Percentiles rank a stretch among this genome's conserved stretches.
Evolutionary conservation across 2,329 filamentous ascomycete genomes (phyloP).

Genomic region (Cadophora malorum): DNA sequence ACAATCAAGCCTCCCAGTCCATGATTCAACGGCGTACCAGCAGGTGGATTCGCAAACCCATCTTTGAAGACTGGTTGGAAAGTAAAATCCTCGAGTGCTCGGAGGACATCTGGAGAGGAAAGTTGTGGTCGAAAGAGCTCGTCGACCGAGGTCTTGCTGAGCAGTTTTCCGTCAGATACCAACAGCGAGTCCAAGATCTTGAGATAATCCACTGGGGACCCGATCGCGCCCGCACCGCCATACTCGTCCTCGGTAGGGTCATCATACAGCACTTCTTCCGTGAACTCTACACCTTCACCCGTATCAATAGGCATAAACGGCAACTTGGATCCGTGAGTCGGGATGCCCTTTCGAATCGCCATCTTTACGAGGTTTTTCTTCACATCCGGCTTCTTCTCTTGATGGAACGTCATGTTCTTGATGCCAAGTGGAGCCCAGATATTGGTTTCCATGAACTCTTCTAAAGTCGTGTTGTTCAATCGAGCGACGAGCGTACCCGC

Average conservation of each 20-base stretch:
- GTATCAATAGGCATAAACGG: background rate
- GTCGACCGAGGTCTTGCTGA: constrained; percentile 50
- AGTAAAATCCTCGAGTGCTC: background rate
- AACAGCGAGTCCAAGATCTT: constrained; percentile 55
- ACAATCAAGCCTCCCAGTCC: constrained; percentile 51
- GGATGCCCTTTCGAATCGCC: constrained; percentile 20
- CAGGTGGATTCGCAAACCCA: constrained; percentile 44
- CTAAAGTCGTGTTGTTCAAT: constrained; percentile 29
- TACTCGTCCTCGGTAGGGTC: constrained; percentile 34
- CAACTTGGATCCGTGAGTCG: background rate
- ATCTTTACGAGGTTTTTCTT: constrained; percentile 33
- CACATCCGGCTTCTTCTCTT: constrained; percentile 28
- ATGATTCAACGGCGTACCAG: constrained; percentile 48
- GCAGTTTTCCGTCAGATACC: constrained; percentile 54
- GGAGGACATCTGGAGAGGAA: background rate
- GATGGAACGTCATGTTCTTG: constrained; percentile 37
- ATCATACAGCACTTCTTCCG: constrained; percentile 29
- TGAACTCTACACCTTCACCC: constrained; percentile 27
- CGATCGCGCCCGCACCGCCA: constrained; percentile 48
- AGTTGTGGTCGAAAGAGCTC: constrained; percentile 57
- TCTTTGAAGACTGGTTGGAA: background rate
- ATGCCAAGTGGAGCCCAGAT: constrained; percentile 39
- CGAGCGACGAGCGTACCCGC: constrained; percentile 57
- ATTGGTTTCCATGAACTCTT: constrained; percentile 35
- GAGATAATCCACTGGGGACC: constrained; percentile 49